Evolutionary conservation across 345 rosid species (phyloP).

Genomic region (Gossypium mustelinum): DNA sequence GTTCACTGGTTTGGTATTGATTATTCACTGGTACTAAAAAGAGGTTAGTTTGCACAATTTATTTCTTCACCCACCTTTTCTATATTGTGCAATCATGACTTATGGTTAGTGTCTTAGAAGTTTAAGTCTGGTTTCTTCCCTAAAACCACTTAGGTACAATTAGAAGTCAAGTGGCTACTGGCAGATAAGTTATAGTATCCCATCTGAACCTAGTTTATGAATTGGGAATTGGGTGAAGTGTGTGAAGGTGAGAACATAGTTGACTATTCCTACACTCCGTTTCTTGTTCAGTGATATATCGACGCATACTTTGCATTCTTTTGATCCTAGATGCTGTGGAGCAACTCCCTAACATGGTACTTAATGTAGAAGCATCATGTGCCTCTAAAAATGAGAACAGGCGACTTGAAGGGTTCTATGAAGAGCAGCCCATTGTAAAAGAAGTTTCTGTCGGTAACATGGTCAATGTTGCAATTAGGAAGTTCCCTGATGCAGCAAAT

Average conservation of each 20-base stretch:
- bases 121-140: background rate
- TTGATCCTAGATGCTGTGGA: constrained; percentile 50
- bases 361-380: constrained; percentile 40
- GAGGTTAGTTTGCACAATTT: background rate
- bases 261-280: background rate
- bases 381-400: constrained; percentile 36
- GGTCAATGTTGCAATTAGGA: constrained; percentile 57
- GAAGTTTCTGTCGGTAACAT: constrained; percentile 39
- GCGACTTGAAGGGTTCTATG: constrained; percentile 58
- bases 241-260: constrained; percentile 12
- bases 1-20: background rate
- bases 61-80: too few species aligned
- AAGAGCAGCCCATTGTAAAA: constrained; percentile 64
- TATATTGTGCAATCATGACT: background rate
- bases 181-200: constrained; percentile 20
- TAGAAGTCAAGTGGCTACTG: constrained; percentile 13
- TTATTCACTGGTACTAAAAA: background rate
- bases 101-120: background rate
- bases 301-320: constrained; percentile 23
- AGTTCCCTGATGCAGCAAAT: constrained; percentile 59
- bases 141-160: background rate
- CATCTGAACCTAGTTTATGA: constrained; percentile 5
- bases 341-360: constrained; percentile 47
- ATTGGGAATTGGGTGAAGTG: background rate
- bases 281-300: constrained; percentile 16